Conservation (phyloP, 1,139 yeast species). For the Pneumocystis oryctolagi region DNA sequence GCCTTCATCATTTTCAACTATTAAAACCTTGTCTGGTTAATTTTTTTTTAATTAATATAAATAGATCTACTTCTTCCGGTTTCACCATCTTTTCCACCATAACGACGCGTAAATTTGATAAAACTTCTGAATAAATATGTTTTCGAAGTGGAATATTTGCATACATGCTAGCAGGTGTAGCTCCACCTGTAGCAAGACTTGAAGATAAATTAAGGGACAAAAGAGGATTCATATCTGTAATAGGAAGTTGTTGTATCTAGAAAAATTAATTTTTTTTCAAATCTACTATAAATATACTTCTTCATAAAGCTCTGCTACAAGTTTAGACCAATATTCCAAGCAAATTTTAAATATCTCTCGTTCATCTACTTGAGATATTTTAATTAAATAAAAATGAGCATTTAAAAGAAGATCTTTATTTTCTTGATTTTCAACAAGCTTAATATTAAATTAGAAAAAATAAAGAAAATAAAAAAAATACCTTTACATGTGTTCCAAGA, state of each 20-base stretch:
- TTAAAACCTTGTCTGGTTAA: constrained; percentile 26
- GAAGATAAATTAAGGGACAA: constrained; percentile 46
- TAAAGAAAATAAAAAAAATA: neutral
- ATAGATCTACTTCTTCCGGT: constrained; percentile 68
- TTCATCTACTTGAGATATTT: constrained; percentile 81
- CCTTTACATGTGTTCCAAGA: constrained; percentile 53
- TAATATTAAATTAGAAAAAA: constrained; percentile 1
- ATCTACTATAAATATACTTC: constrained; percentile 28
- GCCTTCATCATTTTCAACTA: constrained; percentile 97
- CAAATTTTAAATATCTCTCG: constrained; percentile 91
- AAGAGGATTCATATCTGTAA: constrained; percentile 55
- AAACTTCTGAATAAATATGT: constrained; percentile 59
- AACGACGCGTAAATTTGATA: constrained; percentile 72
- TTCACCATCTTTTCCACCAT: constrained; percentile 95
- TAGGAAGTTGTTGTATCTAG: constrained; percentile 57
- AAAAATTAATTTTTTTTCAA: neutral
- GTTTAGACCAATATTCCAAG: constrained; percentile 80
- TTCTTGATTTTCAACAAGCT: constrained; percentile 51
- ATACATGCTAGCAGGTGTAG: constrained; percentile 68
- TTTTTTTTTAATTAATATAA: neutral
- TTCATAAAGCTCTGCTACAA: constrained; percentile 64
- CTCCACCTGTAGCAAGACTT: constrained; percentile 46
- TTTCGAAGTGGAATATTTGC: constrained; percentile 69
- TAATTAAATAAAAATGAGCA: constrained; percentile 68
- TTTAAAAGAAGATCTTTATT: constrained; percentile 47